Conservation (phyloP, 163 green algal species). For the Scenedesmus sp. region DNA sequence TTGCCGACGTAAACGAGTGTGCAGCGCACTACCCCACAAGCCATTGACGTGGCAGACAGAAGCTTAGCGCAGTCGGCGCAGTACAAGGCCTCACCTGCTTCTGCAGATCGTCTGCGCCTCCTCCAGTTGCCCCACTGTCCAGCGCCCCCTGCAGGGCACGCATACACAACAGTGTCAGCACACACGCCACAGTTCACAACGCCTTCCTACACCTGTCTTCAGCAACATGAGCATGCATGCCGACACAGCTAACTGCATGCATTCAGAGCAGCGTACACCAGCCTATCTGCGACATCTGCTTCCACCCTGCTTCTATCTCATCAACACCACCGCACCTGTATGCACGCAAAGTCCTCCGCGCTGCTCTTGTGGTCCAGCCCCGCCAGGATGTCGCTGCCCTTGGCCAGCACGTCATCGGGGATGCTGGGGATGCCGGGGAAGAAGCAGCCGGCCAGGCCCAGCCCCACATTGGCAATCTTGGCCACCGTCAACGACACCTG, state of each 20-base stretch:
- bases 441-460: constrained; percentile 20
- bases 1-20: no score
- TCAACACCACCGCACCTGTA: background rate
- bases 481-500: constrained; percentile 34
- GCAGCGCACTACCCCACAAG: no score
- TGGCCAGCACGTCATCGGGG: constrained; percentile 18
- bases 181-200: background rate
- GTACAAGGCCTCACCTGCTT: background rate
- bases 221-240: no score
- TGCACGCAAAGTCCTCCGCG: constrained; percentile 35
- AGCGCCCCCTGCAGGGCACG: background rate
- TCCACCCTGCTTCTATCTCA: background rate
- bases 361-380: constrained; percentile 23
- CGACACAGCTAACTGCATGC: no score
- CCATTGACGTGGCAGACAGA: background rate
- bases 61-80: background rate
- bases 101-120: background rate
- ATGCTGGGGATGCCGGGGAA: constrained; percentile 41
- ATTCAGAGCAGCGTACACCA: no score
- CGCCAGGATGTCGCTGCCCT: background rate
- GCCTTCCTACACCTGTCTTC: no score
- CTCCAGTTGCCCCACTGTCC: background rate
- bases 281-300: background rate
- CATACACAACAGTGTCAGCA: background rate
- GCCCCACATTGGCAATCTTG: constrained; percentile 20